Evolutionary conservation across 2,329 filamentous ascomycete species (phyloP), one percentile per base, ranked within the genome.

Genomic region (Xylariaceae sp.): DNA sequence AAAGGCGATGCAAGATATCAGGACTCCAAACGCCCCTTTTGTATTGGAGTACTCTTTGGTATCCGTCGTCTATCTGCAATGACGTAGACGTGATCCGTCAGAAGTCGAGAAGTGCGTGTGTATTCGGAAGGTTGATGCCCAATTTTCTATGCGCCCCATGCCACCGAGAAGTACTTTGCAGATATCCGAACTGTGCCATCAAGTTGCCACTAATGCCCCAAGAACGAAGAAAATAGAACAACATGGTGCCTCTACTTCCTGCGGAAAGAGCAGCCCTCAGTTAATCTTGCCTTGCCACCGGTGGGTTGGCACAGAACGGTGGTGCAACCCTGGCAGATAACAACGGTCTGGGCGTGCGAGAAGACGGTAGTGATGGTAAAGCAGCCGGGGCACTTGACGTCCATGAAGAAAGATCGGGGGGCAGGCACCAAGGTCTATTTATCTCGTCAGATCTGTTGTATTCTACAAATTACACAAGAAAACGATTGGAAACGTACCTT

Each of bases 301-400:
- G 94, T 99, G 68, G 94, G 94, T 81, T 99, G 94, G 91, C 94
- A 99, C 64, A 99, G 91, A 69, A 99, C 94, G 72, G 95, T 97
- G 73, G 93, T 96, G 91, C 94, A 99, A 73, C 94, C 94, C 75
- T 92, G 92, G 89, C 94, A 99, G 86, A 97, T 95, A 80, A 99
- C 94, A 78, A 99, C 94, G 77, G 94, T 99, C 86, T 99, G 94
- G 79, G 94, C 94, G 86, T 99, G 94, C 64, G 93, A 97, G 91
- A 97, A 99, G 81, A 99, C 94, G 79, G 94, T 99, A 79, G 94
- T 99, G 87, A 99, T 99, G 80, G 92, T 97, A 89, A 97, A 99
- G 91, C 94, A 99, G 74, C 94, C 94, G 77, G 94, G 94, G 90
- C 94, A 99, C 89, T 99, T 99, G 85, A 99, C 94, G 78, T 99